Conservation (phyloP, 2,329 filamentous ascomycete species). For the Penicillium sp. region DNA sequence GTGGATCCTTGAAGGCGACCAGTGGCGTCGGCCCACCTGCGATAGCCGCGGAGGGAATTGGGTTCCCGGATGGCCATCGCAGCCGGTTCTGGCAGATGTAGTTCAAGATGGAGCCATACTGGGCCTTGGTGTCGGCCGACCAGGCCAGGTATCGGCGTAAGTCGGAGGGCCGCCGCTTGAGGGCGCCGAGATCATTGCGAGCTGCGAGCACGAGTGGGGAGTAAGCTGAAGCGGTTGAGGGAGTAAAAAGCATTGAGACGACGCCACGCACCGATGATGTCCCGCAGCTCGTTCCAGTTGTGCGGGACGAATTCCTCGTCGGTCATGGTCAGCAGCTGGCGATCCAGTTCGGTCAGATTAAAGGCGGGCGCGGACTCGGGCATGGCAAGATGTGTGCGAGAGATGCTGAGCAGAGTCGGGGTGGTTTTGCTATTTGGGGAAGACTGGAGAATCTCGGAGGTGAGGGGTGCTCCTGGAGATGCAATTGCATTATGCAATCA, state of each 20-base stretch:
- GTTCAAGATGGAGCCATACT: slow-evolving; percentile 56
- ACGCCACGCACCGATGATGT: slow-evolving; percentile 50
- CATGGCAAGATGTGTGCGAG: no score
- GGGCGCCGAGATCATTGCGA: slow-evolving; percentile 53
- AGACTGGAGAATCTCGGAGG: no score
- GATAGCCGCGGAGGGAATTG: slow-evolving; percentile 22
- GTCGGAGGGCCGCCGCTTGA: slow-evolving; percentile 60
- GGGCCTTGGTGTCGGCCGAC: slow-evolving; percentile 53
- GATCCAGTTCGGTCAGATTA: slow-evolving; percentile 51
- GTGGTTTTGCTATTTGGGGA: no score
- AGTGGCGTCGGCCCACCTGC: slow-evolving; percentile 27
- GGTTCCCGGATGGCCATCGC: slow-evolving; percentile 44
- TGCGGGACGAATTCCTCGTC: slow-evolving; percentile 54
- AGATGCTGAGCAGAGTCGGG: no score
- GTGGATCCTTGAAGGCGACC: slow-evolving; percentile 47
- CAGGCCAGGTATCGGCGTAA: slow-evolving; percentile 60
- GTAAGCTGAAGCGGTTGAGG: no score
- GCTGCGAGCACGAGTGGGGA: slow-evolving; percentile 29
- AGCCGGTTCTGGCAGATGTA: slow-evolving; percentile 57
- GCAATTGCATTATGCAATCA: no score
- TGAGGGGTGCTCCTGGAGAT: no score
- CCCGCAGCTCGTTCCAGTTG: slow-evolving; percentile 52
- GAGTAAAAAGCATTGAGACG: slow-evolving; percentile 5
- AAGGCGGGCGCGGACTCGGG: slow-evolving; percentile 38
- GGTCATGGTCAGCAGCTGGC: slow-evolving; percentile 48